phyloP scores from a whole-genome alignment of 257 asterid species.

The Nicotiana noctiflora region DNA sequence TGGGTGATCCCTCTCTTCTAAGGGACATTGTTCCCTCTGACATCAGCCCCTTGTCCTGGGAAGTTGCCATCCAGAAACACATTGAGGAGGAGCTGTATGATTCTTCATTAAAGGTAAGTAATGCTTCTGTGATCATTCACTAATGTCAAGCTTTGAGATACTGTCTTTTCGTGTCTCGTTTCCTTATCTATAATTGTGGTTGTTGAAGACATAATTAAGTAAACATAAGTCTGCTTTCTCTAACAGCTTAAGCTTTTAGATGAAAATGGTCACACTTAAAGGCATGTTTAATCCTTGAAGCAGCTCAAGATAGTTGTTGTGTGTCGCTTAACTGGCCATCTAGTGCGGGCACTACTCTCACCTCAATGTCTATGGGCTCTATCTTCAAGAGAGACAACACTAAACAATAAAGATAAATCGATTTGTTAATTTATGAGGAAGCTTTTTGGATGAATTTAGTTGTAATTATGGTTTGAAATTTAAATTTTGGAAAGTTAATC shows the following conservation, averaged over 20 bases:
- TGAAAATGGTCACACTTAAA: no score
- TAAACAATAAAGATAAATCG: conserved; percentile 7
- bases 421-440: background rate
- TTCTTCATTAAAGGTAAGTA: conserved; percentile 71
- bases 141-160: background rate
- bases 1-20: conserved; percentile 54
- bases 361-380: conserved; percentile 1
- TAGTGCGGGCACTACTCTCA: background rate
- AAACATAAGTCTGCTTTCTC: background rate
- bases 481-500: background rate
- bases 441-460: background rate
- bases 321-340: background rate
- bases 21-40: conserved; percentile 71
- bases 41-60: conserved; percentile 88
- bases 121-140: conserved; percentile 6
- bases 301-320: background rate
- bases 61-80: conserved; percentile 83
- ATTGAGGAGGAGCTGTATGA: conserved; percentile 84
- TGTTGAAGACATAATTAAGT: background rate
- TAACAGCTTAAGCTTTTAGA: background rate
- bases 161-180: background rate
- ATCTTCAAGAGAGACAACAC: background rate
- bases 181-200: background rate
- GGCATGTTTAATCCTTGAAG: background rate
- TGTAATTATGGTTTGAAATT: background rate